phyloP scores from a whole-genome alignment of 345 rosid genomes.

The Balakata baccata region DNA sequence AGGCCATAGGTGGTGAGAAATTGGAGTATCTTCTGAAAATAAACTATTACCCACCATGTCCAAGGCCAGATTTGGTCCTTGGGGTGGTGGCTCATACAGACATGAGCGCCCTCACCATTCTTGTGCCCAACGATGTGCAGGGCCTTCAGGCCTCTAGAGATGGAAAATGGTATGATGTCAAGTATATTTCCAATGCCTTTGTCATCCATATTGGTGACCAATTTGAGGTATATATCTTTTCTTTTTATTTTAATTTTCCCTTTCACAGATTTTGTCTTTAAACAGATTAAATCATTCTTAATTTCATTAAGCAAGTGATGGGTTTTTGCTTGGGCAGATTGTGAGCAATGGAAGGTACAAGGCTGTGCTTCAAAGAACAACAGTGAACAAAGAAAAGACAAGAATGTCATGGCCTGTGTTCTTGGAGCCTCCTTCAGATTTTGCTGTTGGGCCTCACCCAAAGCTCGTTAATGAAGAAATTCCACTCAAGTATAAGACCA shows the following conservation, averaged over 20 bases:
- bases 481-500: constrained; percentile 57
- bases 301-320: neutral
- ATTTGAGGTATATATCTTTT: constrained; percentile 47
- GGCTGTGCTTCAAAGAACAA: constrained; percentile 64
- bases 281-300: neutral
- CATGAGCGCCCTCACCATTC: constrained; percentile 63
- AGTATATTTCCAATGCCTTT: constrained; percentile 68
- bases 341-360: constrained; percentile 73
- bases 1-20: constrained; percentile 60
- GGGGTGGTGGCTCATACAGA: constrained; percentile 88
- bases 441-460: constrained; percentile 60
- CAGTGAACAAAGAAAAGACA: constrained; percentile 59
- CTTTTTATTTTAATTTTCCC: neutral
- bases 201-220: constrained; percentile 86
- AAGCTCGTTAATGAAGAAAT: constrained; percentile 40
- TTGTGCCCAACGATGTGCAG: constrained; percentile 77
- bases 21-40: constrained; percentile 70
- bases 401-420: constrained; percentile 99
- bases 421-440: constrained; percentile 70
- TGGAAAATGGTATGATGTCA: constrained; percentile 61
- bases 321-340: constrained; percentile 29
- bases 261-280: neutral
- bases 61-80: constrained; percentile 74
- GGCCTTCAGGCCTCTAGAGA: constrained; percentile 81
- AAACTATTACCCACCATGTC: constrained; percentile 86